Percentiles rank a stretch among this genome's conserved stretches.
phyloP scores from a whole-genome alignment of 75 land plant species.

The Ceratopteris richardii region DNA sequence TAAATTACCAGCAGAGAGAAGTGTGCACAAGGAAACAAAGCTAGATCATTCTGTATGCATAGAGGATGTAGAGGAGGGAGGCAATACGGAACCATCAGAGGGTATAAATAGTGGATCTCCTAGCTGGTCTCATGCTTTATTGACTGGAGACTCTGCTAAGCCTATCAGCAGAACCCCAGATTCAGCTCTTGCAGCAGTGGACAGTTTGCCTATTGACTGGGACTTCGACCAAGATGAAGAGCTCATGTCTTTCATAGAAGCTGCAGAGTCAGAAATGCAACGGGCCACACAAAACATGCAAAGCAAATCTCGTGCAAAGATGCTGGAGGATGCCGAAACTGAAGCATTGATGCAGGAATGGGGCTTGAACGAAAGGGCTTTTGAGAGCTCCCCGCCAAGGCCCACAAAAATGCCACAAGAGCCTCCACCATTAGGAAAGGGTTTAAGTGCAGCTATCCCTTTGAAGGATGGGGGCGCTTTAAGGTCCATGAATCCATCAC shows the following conservation, averaged over 20 bases:
- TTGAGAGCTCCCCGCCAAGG: conserved; percentile 48
- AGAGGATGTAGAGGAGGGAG: too few relatives aligned
- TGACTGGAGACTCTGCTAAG: too few relatives aligned
- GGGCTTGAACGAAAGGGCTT: conserved; percentile 75
- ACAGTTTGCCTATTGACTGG: too few relatives aligned
- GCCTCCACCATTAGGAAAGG: conserved; percentile 69
- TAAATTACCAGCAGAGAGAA: too few relatives aligned
- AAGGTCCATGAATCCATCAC: conserved; percentile 78
- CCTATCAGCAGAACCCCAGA: too few relatives aligned
- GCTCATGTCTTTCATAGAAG: conserved; percentile 35
- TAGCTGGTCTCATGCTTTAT: too few relatives aligned
- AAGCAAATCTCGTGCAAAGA: conserved; percentile 53
- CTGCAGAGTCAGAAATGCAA: conserved; percentile 44
- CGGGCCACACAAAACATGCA: conserved; percentile 33
- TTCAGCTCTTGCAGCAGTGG: too few relatives aligned
- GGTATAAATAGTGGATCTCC: too few relatives aligned
- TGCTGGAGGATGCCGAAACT: conserved; percentile 81
- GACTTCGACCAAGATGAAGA: conserved; percentile 30
- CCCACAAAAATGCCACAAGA: conserved; percentile 34
- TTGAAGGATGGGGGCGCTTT: conserved; percentile 79
- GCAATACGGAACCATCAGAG: too few relatives aligned
- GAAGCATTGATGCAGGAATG: conserved; percentile 88
- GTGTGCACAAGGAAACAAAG: too few relatives aligned
- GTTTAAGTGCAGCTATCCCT: conserved; percentile 63
- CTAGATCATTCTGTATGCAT: too few relatives aligned